Evolutionary conservation across 371 early-diverging fungal genomes (phyloP).

Genomic region (Mortierella sp.): DNA sequence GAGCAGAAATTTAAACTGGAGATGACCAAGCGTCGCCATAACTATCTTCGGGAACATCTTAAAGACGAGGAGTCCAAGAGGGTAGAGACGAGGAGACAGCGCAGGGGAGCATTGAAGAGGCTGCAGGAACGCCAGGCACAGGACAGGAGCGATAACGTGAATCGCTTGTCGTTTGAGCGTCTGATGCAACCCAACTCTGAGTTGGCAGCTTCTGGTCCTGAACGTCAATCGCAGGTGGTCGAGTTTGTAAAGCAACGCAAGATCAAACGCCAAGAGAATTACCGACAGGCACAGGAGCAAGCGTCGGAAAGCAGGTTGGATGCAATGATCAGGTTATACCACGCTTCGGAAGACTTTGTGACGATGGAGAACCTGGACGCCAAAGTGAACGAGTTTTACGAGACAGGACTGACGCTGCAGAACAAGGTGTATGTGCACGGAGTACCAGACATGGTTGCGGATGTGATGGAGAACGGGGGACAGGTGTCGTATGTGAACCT

Average conservation of each 20-base stretch:
- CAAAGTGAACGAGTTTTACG: constrained; percentile 55
- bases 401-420: constrained; percentile 41
- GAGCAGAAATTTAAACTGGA: constrained; percentile 41
- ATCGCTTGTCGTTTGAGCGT: constrained; percentile 33
- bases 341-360: constrained; percentile 58
- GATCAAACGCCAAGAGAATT: constrained; percentile 36
- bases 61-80: constrained; percentile 19
- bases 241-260: constrained; percentile 44
- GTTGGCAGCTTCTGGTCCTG: constrained; percentile 21
- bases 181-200: constrained; percentile 39
- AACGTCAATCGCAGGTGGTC: constrained; percentile 29
- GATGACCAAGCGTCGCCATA: constrained; percentile 52
- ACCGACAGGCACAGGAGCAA: constrained; percentile 22
- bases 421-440: constrained; percentile 30
- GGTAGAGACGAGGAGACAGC: constrained; percentile 24
- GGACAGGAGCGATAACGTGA: constrained; percentile 40
- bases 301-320: constrained; percentile 54
- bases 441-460: constrained; percentile 42
- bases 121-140: constrained; percentile 30
- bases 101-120: constrained; percentile 29
- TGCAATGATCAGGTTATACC: constrained; percentile 58
- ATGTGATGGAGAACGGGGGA: constrained; percentile 50
- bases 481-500: constrained; percentile 32
- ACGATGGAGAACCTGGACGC: constrained; percentile 59
- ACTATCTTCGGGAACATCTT: constrained; percentile 41